Percentiles rank a stretch among this genome's conserved stretches.
Evolutionary conservation across 2,329 filamentous ascomycete genomes (phyloP).

Genomic region (Trematosphaeria pertusa): DNA sequence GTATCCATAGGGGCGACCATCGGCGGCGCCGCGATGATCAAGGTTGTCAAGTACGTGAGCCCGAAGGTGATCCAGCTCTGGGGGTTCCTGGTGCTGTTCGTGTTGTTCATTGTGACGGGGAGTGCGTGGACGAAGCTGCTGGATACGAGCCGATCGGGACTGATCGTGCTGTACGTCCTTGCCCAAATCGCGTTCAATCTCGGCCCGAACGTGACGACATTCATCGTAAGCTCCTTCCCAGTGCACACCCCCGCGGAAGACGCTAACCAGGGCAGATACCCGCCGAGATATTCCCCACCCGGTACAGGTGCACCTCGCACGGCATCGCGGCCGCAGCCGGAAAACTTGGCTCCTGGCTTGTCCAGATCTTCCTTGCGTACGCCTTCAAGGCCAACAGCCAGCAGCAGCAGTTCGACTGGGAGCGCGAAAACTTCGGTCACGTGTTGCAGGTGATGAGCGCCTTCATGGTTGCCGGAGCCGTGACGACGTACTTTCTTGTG

Average conservation of each 20-base stretch:
- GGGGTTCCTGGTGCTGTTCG: conserved; percentile 40
- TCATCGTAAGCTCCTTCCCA: conserved; percentile 39
- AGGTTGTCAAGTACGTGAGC: conserved; percentile 41
- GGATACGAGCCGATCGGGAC: conserved; percentile 28
- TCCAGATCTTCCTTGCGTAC: conserved; percentile 49
- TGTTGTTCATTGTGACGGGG: conserved; percentile 42
- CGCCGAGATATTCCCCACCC: conserved; percentile 64
- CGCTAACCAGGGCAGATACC: too few relatives aligned
- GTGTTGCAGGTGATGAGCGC: conserved; percentile 43
- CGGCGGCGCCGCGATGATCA: conserved; percentile 42
- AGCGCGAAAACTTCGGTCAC: conserved; percentile 38
- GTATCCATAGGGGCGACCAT: conserved; percentile 41
- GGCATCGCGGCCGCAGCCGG: conserved; percentile 62
- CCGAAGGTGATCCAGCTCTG: conserved; percentile 44
- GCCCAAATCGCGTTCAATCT: conserved; percentile 46
- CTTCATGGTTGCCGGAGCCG: conserved; percentile 43
- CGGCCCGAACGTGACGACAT: conserved; percentile 46
- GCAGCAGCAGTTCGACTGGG: conserved; percentile 26
- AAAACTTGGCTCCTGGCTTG: conserved; percentile 59
- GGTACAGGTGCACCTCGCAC: conserved; percentile 61
- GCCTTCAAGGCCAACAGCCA: conserved; percentile 29
- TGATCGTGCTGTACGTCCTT: conserved; percentile 42
- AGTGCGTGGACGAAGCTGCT: conserved; percentile 39
- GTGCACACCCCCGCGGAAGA: too few relatives aligned
- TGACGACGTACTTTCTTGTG: conserved; percentile 40